These are phyloP conservation scores for Staphylotrichum longicolle DNA, from an alignment of 495 filamentous ascomycete genomes.

Conservation along the genomic window DNA sequence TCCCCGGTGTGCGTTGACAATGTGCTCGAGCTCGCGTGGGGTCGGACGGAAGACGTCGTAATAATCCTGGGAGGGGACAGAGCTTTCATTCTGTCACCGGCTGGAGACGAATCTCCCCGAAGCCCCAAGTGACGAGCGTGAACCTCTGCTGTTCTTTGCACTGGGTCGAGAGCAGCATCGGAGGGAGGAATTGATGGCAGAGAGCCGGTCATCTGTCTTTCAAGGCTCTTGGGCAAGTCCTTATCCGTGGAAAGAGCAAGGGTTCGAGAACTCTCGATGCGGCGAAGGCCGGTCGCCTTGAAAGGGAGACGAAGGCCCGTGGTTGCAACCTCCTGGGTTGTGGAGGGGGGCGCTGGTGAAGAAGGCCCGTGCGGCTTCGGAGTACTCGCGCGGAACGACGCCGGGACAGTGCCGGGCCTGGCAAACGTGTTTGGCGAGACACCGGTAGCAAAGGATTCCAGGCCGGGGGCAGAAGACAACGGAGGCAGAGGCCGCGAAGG, in stretches of 20 bases:
- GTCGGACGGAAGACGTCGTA: constrained; percentile 6
- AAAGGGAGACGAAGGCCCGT: not conserved
- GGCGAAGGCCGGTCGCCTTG: constrained; percentile 12
- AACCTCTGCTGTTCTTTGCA: not conserved
- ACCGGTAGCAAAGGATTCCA: no score
- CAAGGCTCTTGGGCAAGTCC: no score
- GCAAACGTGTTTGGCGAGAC: no score
- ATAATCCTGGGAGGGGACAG: constrained; percentile 1
- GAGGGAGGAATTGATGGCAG: no score
- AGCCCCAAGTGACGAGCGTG: no score
- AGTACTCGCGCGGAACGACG: no score
- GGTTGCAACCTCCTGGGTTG: not conserved
- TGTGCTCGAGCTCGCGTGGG: constrained; percentile 29
- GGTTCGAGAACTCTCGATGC: constrained; percentile 25
- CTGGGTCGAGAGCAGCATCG: not conserved
- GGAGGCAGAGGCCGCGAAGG: not conserved
- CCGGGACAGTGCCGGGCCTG: no score
- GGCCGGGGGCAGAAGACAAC: not conserved
- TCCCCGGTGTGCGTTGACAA: constrained; percentile 18
- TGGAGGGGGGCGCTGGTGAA: not conserved
- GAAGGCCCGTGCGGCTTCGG: not conserved
- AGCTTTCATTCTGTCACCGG: not conserved
- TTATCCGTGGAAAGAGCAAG: constrained; percentile 5
- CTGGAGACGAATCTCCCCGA: not conserved
- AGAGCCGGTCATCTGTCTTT: no score